Percentiles rank a stretch among this genome's conserved stretches.
These are phyloP conservation scores for Citrus trifoliata DNA, from an alignment of 345 rosid species.

Conservation along the genomic window DNA sequence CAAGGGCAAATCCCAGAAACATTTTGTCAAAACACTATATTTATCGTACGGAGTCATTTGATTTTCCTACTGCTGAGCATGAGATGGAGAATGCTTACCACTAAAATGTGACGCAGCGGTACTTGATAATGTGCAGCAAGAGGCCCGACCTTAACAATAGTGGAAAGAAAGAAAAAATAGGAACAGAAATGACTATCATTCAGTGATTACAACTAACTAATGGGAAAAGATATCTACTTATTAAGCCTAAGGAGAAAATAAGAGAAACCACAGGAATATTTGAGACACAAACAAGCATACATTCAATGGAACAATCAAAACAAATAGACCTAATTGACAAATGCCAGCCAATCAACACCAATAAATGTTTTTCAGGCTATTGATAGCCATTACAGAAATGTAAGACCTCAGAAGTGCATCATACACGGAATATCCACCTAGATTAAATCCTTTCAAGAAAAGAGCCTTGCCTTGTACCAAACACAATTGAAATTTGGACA, in stretches of 20 bases:
- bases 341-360: not conserved
- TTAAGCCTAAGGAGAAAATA: not conserved
- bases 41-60: not conserved
- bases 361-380: not conserved
- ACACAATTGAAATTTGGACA: not conserved
- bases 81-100: constrained; percentile 41
- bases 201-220: not conserved
- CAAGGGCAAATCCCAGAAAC: constrained; percentile 14
- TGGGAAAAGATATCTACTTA: not conserved
- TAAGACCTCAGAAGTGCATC: not conserved
- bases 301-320: not conserved
- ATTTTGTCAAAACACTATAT: not conserved
- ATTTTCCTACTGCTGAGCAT: not conserved
- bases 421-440: not conserved
- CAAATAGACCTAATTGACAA: not conserved
- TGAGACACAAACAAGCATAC: not conserved
- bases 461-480: not conserved
- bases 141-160: constrained; percentile 66
- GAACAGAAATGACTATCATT: not conserved
- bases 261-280: not conserved
- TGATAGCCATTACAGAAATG: not conserved
- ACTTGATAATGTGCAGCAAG: constrained; percentile 91
- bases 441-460: not conserved
- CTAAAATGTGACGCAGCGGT: constrained; percentile 77
- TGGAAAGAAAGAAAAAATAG: constrained; percentile 8